These are phyloP conservation scores for Lobosporangium transversale DNA, from an alignment of 192 early-diverging fungal genomes.

Conservation along the genomic window DNA sequence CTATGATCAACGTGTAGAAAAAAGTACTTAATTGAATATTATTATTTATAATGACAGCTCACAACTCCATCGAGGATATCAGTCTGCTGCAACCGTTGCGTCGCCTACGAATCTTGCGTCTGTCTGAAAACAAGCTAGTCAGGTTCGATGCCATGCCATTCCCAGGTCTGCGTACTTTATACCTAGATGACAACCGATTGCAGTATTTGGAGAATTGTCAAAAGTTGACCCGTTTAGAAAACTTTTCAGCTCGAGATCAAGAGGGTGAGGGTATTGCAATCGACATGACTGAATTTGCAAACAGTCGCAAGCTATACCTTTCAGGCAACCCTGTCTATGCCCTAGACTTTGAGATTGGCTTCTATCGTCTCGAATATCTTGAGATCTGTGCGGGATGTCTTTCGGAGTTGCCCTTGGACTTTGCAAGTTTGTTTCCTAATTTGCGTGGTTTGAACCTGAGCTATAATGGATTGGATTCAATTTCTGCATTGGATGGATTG, in stretches of 20 bases:
- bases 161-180: constrained; percentile 55
- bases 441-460: constrained; percentile 53
- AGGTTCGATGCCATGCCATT: constrained; percentile 52
- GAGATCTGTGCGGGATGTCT: constrained; percentile 57
- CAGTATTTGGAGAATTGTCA: constrained; percentile 47
- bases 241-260: constrained; percentile 59
- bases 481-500: constrained; percentile 47
- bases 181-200: constrained; percentile 59
- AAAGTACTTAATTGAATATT: not conserved
- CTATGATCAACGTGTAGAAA: not conserved
- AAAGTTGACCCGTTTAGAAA: constrained; percentile 43
- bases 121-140: constrained; percentile 55
- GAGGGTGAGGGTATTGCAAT: constrained; percentile 56
- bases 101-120: constrained; percentile 41
- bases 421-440: constrained; percentile 54
- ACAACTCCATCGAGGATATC: constrained; percentile 59
- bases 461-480: constrained; percentile 52
- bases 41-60: constrained; percentile 20
- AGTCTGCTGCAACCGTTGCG: constrained; percentile 44
- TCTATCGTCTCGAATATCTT: constrained; percentile 58
- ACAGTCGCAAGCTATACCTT: constrained; percentile 41
- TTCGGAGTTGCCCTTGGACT: constrained; percentile 50
- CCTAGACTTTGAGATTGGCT: constrained; percentile 46
- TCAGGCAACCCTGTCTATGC: constrained; percentile 53
- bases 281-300: constrained; percentile 39